Conservation (phyloP, 2,329 filamentous ascomycete species). For the Neopestalotiopsis sp. region DNA sequence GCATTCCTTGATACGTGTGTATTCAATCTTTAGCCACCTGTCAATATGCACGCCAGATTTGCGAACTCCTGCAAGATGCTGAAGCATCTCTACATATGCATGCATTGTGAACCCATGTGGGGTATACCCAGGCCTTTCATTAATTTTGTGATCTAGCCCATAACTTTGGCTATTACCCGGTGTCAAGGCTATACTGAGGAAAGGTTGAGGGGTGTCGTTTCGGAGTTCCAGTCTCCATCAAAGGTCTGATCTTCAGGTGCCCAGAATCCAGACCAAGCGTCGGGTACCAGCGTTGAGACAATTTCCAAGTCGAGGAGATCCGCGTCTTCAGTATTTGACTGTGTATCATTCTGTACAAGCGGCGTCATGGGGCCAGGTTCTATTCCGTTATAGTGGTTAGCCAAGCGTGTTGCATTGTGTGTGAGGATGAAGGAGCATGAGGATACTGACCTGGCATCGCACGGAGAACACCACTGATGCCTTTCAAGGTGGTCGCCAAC, state of each 20-base stretch:
- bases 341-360: not conserved
- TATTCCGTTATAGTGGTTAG: not conserved
- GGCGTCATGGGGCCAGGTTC: not conserved
- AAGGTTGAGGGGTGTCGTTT: not conserved
- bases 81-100: no score
- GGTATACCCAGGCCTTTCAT: no score
- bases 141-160: no score
- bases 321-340: not conserved
- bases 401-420: not conserved
- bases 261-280: not conserved
- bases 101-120: no score
- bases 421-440: not conserved
- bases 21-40: no score
- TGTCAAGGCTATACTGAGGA: not conserved
- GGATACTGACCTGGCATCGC: not conserved
- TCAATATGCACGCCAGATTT: no score
- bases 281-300: not conserved
- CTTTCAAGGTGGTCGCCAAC: not conserved
- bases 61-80: no score
- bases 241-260: not conserved
- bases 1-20: no score
- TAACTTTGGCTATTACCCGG: not conserved
- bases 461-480: not conserved
- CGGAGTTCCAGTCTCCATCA: not conserved
- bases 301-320: not conserved